Base-by-base conservation (phyloP, 164 flowering plant genomes). In the Nymphaea colorata region DNA sequence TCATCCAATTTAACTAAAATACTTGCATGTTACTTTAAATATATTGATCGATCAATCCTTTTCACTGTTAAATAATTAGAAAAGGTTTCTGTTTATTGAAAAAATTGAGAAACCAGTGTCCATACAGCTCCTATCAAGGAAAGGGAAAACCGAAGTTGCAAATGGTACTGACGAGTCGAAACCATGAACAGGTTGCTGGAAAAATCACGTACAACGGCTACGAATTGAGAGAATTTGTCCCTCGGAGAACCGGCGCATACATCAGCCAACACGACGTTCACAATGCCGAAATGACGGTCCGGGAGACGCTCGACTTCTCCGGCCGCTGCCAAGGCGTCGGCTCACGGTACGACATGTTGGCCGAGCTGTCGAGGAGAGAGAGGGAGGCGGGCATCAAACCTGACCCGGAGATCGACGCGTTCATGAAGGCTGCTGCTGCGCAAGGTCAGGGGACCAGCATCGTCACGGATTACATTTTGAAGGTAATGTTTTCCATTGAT, bases 251-350 rank as follows among this genome's bases (percentile, higher is more conserved):
- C 61, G 80, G 84, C 53, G 87, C 90, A 14, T 86, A 82, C 71
- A 86, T 86, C 47, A 80, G 90, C 73, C 90, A 86, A 68, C 85
- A 86, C 67, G 90, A 86, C 74, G 80, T 86, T 75, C 90, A 86
- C 77, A 75, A 77, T 57, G 90, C 82, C 17, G 86, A 84, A 75
- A 74, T 86, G 84, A 86, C 90, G 5, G 86, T 82, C 10, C 71
- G 83, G 59, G 90, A 86, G 77, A 86, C 87, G 3, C 67, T 86
- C 51, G 83, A 86, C 71, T 86, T 86, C 67, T 78, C 90, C 10
- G 90, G 85, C 16, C 83, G 90, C 55, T 86, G 87, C 67, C 75
- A 84, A 71, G 90, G 90, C 43, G 85, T 86, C 68, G 87, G 90
- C 67, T 78, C 84, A 36, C 71, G 90, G 71, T 82, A 81, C 73